phyloP scores from a whole-genome alignment of 495 filamentous ascomycete species.

The Hypomontagnella submonticulosa region DNA sequence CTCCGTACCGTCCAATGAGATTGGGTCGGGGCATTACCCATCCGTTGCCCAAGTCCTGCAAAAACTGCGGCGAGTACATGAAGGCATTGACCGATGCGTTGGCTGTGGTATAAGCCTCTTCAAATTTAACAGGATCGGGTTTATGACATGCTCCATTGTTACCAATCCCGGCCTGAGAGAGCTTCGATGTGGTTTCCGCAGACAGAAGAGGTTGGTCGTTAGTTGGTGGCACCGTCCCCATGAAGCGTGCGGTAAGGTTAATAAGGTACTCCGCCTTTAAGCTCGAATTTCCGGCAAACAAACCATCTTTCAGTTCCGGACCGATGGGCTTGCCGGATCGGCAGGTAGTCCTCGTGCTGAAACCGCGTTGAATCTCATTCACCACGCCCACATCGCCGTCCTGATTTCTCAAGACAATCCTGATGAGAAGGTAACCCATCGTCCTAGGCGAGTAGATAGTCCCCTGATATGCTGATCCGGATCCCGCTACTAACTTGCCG shows the following conservation, averaged over 20 bases:
- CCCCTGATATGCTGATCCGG: conserved; percentile 13
- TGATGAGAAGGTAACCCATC: conserved; percentile 18
- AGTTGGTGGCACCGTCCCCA: background rate
- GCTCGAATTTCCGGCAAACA: no score
- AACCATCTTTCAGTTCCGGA: no score
- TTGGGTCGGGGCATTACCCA: background rate
- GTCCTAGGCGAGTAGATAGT: conserved; percentile 33
- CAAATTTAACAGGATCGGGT: background rate
- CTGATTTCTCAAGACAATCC: conserved; percentile 18
- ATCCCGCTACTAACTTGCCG: background rate
- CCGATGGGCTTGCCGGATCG: no score
- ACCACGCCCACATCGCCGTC: conserved; percentile 23
- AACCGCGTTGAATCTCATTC: conserved; percentile 1
- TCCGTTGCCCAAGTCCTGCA: background rate
- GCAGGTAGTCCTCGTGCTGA: conserved; percentile 3
- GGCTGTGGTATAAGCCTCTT: background rate
- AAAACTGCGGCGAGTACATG: background rate
- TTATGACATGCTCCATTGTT: background rate
- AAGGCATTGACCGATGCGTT: background rate
- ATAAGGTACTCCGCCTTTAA: conserved; percentile 15
- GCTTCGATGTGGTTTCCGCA: no score
- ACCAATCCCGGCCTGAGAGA: no score
- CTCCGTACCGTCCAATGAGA: conserved; percentile 1
- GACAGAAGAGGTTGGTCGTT: conserved; percentile 4
- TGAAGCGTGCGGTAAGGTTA: background rate